Base-by-base conservation (phyloP, 495 filamentous ascomycete species). In the Trichoderma virens region DNA sequence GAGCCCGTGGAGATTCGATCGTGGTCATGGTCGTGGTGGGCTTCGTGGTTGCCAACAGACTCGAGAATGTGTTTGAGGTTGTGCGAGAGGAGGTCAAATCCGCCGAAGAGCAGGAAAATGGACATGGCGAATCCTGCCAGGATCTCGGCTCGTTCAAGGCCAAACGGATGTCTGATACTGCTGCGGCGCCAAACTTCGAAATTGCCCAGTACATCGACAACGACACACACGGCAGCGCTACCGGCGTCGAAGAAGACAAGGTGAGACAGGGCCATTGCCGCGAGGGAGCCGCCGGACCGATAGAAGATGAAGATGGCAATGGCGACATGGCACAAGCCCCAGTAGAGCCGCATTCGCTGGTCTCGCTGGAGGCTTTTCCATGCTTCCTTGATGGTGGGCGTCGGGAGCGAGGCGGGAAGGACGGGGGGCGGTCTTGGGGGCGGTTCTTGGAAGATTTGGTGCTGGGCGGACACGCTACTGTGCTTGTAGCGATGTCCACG, bases 401-500 rank as follows among this genome's bases (percentile, higher is more conserved):
- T 87, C 14, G 93, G 94, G 0, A 98, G 83, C 18, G 92, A 93
- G 61, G 93, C 90, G n/a, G 94, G 94, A 0, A 98, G 83, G 14
- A 90, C 88, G 28, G 97, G 84, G 0, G 94, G 94, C 2, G 93
- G 89, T 39, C 92, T 83, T 3, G 88, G 89, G 2, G 91, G 86
- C n/a, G 94, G 94, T 72, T 97, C 91, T 69, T 95, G 89, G 79
- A 98, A 96, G 72, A 98, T 93, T 73, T 96, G 91, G 73, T 97
- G 93, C 51, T 83, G 80, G 11, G 82, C 76, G 25, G 91, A 96
- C 61, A 98, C 91, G 70, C 90, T 94, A 72, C 90, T 93, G 79
- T 98, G 94, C 68, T 97, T 96, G 83, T 98, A 98, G 71, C 94
- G 92, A 79, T 98, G 94, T 32, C 94, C 94, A 62, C 93, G 88